Percentiles rank a stretch among this genome's conserved stretches.
Evolutionary conservation across 306 rosid species (phyloP).

Genomic region (Castanea crenata): DNA sequence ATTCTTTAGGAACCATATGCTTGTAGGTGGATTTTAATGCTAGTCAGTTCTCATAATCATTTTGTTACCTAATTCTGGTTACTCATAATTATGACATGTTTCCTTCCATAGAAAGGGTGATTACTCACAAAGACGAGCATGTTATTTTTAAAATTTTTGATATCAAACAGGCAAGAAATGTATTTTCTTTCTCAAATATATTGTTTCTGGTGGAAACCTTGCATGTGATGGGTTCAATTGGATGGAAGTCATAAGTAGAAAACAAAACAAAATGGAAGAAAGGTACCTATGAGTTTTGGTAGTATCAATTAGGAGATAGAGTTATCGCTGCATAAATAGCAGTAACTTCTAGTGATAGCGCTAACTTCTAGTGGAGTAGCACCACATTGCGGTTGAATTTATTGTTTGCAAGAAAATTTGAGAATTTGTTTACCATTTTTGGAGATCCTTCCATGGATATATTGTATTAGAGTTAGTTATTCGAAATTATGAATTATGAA

Average conservation of each 20-base stretch:
- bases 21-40: not conserved
- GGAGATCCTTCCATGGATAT: not conserved
- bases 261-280: not conserved
- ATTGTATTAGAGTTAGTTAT: not conserved
- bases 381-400: not conserved
- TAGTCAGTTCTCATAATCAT: not conserved
- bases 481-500: not conserved
- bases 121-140: not conserved
- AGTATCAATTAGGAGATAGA: not conserved
- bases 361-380: not conserved
- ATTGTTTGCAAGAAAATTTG: not conserved
- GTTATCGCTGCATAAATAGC: not conserved
- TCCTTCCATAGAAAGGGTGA: not conserved
- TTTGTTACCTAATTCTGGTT: not conserved
- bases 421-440: not conserved
- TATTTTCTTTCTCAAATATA: not conserved
- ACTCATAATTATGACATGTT: not conserved
- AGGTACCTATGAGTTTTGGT: slow-evolving; percentile 9
- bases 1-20: not conserved
- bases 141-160: not conserved
- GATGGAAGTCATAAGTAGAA: not conserved
- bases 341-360: not conserved
- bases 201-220: not conserved
- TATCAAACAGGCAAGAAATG: not conserved
- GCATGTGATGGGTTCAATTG: not conserved